Base-by-base conservation (phyloP, 2,329 filamentous ascomycete species). In the Sclerotinia glacialis region DNA sequence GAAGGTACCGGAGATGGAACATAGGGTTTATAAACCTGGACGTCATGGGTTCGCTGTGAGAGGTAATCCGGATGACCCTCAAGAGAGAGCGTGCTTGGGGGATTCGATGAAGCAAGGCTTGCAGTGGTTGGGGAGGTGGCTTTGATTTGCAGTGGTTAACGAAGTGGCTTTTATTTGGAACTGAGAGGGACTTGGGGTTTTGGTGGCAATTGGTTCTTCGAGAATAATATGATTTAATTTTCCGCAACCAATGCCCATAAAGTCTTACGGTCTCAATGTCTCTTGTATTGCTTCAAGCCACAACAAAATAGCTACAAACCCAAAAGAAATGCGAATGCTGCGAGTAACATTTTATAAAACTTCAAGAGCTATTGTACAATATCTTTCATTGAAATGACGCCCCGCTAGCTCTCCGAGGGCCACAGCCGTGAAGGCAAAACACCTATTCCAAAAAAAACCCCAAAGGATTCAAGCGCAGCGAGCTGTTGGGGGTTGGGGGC, bases 21-120 rank as follows among this genome's bases (percentile, higher is more conserved):
- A 78, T 64, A 73, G 72, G 66, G 72, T 77, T 44, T 77, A 77
- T 67, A 76, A 72, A 47, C 75, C 74, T 42, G 74, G 74, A 66
- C 68, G 75, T 11, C 77, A 78, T 73, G 76, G 77, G 0, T 78
- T 78, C 72, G 73, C 74, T 46, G 77, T 78, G 2, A 72, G 77
- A 71, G 77, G 77, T 8, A 78, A 78, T 70, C 76, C 76, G 26
- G 77, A 78, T 65, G 74, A 78, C 71, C 74, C 75, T 12, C 58
- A 68, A 59, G 77, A 78, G 70, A 76, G 72, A 66, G 71, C 69
- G 50, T 76, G 73, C 46, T 68, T 78, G 67, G 77, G 78, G 66
- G 76, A 76, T 52, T 76, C 75, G 44, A 76, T 78, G 68, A 74
- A 68, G 54, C 76, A 77, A 47, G 66, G 59, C 40, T 67, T 67